Evolutionary conservation across 257 asterid species (phyloP).

Genomic region (Salvia miltiorrhiza): DNA sequence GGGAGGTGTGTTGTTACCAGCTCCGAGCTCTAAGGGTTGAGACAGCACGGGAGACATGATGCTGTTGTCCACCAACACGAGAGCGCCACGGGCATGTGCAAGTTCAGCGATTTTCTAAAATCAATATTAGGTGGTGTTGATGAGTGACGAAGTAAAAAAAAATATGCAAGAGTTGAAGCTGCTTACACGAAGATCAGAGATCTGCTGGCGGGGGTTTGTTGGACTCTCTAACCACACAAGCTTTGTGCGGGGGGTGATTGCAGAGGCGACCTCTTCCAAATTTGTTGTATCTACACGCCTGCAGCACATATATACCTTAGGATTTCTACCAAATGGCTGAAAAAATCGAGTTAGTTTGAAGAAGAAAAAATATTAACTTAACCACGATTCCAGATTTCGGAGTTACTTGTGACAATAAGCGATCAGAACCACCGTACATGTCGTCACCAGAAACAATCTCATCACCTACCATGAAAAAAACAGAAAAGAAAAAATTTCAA

Average conservation of each 20-base stretch:
- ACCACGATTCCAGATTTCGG: constrained; percentile 82
- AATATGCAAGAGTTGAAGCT: background rate
- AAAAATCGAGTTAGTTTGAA: background rate
- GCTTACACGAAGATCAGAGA: constrained; percentile 79
- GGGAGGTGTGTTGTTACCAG: constrained; percentile 45
- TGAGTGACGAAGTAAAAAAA: background rate
- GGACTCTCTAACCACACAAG: constrained; percentile 99
- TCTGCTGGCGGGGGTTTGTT: constrained; percentile 93
- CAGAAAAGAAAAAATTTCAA: background rate
- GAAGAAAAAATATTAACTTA: constrained; percentile 48
- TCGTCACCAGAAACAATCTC: constrained; percentile 96
- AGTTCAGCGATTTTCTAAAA: constrained; percentile 74
- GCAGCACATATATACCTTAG: constrained; percentile 18
- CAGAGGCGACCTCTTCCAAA: constrained; percentile 66
- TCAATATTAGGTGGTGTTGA: constrained; percentile 1
- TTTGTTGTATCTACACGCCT: constrained; percentile 89
- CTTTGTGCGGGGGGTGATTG: constrained; percentile 67
- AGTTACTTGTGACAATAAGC: constrained; percentile 71
- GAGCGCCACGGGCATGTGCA: constrained; percentile 85
- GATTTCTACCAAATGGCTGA: background rate
- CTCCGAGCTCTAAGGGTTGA: constrained; percentile 88
- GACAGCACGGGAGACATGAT: constrained; percentile 90
- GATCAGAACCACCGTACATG: constrained; percentile 97
- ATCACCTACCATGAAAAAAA: constrained; percentile 45
- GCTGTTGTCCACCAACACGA: constrained; percentile 91